These are phyloP conservation scores for Uronychia binucleata DNA, from an alignment of 73 alveolate species.

Conservation along the genomic window DNA sequence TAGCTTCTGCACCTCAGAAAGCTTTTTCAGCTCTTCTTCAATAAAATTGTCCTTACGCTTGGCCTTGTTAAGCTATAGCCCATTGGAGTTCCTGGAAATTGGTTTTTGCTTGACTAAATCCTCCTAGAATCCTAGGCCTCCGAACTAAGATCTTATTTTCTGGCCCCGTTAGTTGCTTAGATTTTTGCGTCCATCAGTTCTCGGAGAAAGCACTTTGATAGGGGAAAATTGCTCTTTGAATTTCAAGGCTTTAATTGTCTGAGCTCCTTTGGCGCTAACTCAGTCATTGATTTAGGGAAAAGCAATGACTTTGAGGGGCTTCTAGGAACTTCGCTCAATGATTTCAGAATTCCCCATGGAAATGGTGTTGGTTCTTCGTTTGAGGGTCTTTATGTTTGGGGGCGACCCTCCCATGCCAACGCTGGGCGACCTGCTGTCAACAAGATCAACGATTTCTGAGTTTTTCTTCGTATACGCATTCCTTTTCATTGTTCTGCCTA, in stretches of 20 bases:
- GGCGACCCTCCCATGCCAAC: background rate
- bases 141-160: no score
- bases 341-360: background rate
- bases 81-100: no score
- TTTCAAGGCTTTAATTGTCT: conserved; percentile 7
- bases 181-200: no score
- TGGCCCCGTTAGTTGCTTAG: no score
- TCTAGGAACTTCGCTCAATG: background rate
- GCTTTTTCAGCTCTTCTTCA: no score
- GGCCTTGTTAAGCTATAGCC: no score
- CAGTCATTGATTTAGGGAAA: background rate
- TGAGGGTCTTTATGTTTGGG: background rate
- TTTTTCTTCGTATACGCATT: background rate
- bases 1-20: no score
- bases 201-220: conserved; percentile 8
- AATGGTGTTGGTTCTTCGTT: background rate
- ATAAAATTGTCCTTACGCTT: no score
- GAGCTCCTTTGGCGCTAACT: background rate
- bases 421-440: background rate
- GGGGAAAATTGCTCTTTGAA: conserved; percentile 22
- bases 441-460: background rate
- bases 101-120: no score
- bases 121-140: no score
- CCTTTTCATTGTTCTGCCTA: no score
- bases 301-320: background rate